phyloP scores from a whole-genome alignment of 768 basidiomycete species.

The Naganishia onofrii region DNA sequence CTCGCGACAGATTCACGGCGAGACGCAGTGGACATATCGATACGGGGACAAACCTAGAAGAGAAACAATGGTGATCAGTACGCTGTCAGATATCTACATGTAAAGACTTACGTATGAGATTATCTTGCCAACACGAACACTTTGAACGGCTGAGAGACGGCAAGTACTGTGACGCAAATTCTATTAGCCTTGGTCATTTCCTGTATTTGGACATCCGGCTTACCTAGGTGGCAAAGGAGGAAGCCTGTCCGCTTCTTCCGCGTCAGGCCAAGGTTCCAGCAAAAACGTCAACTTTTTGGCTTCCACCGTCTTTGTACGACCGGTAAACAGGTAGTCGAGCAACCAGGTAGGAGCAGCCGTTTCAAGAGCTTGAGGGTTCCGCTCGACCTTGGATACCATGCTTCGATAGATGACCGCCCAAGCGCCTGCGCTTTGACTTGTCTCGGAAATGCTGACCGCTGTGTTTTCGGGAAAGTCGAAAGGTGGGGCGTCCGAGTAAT shows the following conservation, averaged over 20 bases:
- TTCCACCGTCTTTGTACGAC: slow-evolving; percentile 56
- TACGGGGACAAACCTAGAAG: slow-evolving; percentile 24
- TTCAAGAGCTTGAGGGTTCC: slow-evolving; percentile 64
- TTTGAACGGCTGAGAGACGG: slow-evolving; percentile 82
- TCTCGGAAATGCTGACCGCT: slow-evolving; percentile 75
- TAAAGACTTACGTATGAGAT: slow-evolving; percentile 65
- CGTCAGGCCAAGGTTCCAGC: slow-evolving; percentile 68
- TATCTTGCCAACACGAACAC: slow-evolving; percentile 80
- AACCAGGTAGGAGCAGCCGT: slow-evolving; percentile 82
- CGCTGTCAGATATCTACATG: background rate
- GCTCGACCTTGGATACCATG: slow-evolving; percentile 61
- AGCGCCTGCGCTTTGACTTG: slow-evolving; percentile 58
- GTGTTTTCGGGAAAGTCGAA: slow-evolving; percentile 63
- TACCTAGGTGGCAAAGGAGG: slow-evolving; percentile 84
- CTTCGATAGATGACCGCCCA: slow-evolving; percentile 78
- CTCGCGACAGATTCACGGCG: slow-evolving; percentile 27
- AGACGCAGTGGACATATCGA: slow-evolving; percentile 3
- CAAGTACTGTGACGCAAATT: slow-evolving; percentile 5
- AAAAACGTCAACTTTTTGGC: slow-evolving; percentile 84
- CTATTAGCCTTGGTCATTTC: background rate
- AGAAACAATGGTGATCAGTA: background rate
- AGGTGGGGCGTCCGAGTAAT: slow-evolving; percentile 69
- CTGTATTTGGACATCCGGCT: slow-evolving; percentile 49
- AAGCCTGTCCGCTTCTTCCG: slow-evolving; percentile 52
- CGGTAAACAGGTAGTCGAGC: slow-evolving; percentile 75